Base-by-base conservation (phyloP, 2,329 filamentous ascomycete genomes). In the Colletotrichum nymphaeae region DNA sequence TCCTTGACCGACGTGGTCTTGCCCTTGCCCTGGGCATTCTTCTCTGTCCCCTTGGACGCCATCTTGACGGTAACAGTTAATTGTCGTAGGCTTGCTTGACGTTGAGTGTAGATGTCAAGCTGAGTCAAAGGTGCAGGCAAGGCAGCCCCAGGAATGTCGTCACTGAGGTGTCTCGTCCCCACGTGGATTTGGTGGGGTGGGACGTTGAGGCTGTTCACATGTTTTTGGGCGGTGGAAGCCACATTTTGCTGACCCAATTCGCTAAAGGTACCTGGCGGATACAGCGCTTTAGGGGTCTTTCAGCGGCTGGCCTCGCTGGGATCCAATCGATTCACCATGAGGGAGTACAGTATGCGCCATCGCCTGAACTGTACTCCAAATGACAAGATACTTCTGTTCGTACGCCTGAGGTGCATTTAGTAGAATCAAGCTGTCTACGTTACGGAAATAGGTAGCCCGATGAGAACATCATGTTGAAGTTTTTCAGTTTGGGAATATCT, bases 281-380 rank as follows among this genome's bases (percentile, higher is more conserved):
- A n/a, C 26, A 53, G 14, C 37, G 37, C 37, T 30, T 35, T 32
- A 11, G 42, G 42, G 42, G 60, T 53, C 60, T 32, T 9, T 53
- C n/a, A 60, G 46, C 46, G 19, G n/a, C 28, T 35, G 9, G 32
- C 3, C 12, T 32, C 16, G 12, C 26, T n/a, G n/a, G 22, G 11
- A 24, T 16, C 57, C 57, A 42, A 42, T 16, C 16, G 35, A 32
- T 14, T 42, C 7, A 5, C 11, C 19, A 16, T 24, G 7, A 35
- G 19, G 3, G 12, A 2, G 22, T 11, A 46, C 35, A 12, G 58
- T 97, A 93, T 79, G 94, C 94, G 78, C 94, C 92, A 75, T 90
- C 14, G n/a, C 11, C 2, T n/a, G 26, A n/a, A 52, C 24, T 30
- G 22, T 92, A 81, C 32, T 93, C 95, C 87, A 96, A 96, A 86